Evolutionary conservation across 345 rosid genomes (phyloP).

Genomic region (Dipteronia dyeriana): DNA sequence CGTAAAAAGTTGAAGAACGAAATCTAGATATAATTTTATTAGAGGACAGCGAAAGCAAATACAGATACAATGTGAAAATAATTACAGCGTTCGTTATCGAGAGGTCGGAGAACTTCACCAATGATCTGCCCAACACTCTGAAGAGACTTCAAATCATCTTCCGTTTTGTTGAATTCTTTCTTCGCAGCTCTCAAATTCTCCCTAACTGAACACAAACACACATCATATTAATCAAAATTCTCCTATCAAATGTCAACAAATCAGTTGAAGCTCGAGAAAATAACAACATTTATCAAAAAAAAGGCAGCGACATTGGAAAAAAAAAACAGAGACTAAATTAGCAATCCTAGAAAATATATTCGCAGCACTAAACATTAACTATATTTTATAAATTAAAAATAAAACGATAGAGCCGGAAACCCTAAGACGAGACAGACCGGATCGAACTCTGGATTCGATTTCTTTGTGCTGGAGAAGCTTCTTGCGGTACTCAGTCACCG

Average conservation of each 20-base stretch:
- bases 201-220: constrained; percentile 51
- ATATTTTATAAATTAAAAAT: not conserved
- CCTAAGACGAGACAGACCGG: constrained; percentile 42
- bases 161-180: constrained; percentile 95
- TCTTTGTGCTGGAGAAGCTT: constrained; percentile 91
- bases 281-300: not conserved
- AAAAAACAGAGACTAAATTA: too few relatives aligned
- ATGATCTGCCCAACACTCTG: constrained; percentile 99
- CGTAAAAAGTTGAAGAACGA: too few relatives aligned
- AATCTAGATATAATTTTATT: too few relatives aligned
- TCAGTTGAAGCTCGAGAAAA: not conserved
- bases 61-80: not conserved
- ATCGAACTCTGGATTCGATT: constrained; percentile 75
- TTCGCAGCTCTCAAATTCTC: constrained; percentile 78
- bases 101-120: constrained; percentile 95
- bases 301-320: not conserved
- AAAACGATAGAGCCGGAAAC: not conserved
- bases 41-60: not conserved
- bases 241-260: too few relatives aligned
- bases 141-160: constrained; percentile 96
- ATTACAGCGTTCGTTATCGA: constrained; percentile 90
- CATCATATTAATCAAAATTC: too few relatives aligned
- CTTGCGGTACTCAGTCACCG: constrained; percentile 73
- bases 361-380: not conserved
- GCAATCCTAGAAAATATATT: constrained; percentile 11